Base-by-base conservation (phyloP, 2,329 filamentous ascomycete species). In the Cadophora sp. region DNA sequence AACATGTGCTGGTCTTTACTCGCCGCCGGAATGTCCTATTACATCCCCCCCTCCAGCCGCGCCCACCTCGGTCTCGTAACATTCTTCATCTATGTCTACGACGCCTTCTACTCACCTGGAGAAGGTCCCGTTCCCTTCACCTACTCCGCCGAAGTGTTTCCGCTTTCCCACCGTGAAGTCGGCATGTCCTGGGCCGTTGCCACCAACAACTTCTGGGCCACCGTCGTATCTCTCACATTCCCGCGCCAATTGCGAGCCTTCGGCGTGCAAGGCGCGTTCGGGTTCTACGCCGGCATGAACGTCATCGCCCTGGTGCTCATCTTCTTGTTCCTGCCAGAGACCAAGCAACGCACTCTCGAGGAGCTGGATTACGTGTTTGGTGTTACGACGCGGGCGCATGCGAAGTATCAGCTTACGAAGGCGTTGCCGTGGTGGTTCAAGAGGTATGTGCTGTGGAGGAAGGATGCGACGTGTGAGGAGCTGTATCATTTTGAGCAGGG, bases 1-100 rank as follows among this genome's bases (percentile, higher is more conserved):
- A 83, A 90, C 68, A 91, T 91, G 88, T 86, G 86, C 14, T 89
- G 88, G 87, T 88, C 87, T 4, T 79, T 91, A n/a, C 81, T 91
- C 0, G 86, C 86, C 0, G 87, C 86, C n/a, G 88, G 86, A 4
- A 82, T 90, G 58, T 87, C 83, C 73, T 87, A 86, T 62, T 81
- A 86, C 48, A 83, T 89, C 24, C 75, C 50, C 0, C 71, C 73
- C 12, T 69, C 75, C 0, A 78, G 72, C 14, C 79, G 68, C 1
- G 83, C 83, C 2, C 84, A 85, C 74, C 76, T 86, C 14, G 86
- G 79, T 0, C 77, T 87, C 0, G 84, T 91, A 16, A 86, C 87
- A 0, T 79, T 89, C 4, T 90, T 91, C 69, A 81, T 91, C 70
- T 91, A 87, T 79, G 76, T 91, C 16, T 92, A 91, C 70, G 86